Evolutionary conservation across 345 rosid genomes (phyloP).

Genomic region (Aegle marmelos): DNA sequence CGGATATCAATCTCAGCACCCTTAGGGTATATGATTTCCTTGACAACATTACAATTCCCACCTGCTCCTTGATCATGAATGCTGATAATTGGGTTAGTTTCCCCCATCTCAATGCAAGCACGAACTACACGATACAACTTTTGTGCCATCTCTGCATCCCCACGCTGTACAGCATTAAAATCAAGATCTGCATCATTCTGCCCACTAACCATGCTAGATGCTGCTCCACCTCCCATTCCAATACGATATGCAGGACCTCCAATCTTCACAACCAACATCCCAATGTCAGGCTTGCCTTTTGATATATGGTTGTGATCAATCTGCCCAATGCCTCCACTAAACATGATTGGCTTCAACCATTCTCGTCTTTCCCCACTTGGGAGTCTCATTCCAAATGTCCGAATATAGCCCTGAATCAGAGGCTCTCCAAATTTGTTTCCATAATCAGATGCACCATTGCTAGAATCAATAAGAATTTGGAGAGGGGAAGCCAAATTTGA

Average conservation of each 20-base stretch:
- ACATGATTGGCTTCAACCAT: slow-evolving; percentile 99
- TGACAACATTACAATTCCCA: slow-evolving; percentile 96
- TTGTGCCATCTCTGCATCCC: slow-evolving; percentile 98
- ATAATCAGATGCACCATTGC: slow-evolving; percentile 96
- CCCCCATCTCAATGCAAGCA: slow-evolving; percentile 91
- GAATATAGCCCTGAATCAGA: slow-evolving; percentile 82
- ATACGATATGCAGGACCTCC: slow-evolving; percentile 98
- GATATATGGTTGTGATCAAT: slow-evolving; percentile 83
- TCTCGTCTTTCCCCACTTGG: slow-evolving; percentile 93
- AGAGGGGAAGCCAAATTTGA: slow-evolving; percentile 81
- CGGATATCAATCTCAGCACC: slow-evolving; percentile 88
- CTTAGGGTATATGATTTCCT: slow-evolving; percentile 86
- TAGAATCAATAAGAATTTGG: slow-evolving; percentile 84
- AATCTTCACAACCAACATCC: slow-evolving; percentile 92
- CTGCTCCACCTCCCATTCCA: slow-evolving; percentile 98
- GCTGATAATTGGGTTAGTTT: slow-evolving; percentile 85
- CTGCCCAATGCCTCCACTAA: slow-evolving; percentile 90
- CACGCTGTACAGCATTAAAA: slow-evolving; percentile 96
- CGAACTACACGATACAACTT: slow-evolving; percentile 87
- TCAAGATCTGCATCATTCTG: slow-evolving; percentile 95
- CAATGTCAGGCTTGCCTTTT: slow-evolving; percentile 84
- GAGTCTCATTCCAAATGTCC: slow-evolving; percentile 91
- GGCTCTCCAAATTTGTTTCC: slow-evolving; percentile 98
- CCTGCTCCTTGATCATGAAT: slow-evolving; percentile 99
- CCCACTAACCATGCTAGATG: slow-evolving; percentile 99